Evolutionary conservation across 805 yeast genomes (phyloP).

Genomic region (Candida coquimbonensis): DNA sequence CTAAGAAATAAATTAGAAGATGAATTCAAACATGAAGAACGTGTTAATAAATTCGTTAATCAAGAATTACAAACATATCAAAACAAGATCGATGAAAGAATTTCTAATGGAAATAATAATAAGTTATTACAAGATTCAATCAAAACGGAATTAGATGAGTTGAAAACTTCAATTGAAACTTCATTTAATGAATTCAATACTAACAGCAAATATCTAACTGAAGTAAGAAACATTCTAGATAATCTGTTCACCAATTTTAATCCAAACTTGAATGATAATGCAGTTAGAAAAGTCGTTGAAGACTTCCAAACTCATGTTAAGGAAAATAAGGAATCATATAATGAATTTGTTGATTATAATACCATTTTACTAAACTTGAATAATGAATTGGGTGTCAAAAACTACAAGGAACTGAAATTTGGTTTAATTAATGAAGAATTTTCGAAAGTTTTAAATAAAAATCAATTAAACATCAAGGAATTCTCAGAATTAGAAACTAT

Average conservation of each 20-base stretch:
- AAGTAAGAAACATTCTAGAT: conserved; percentile 33
- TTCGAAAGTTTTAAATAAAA: conserved; percentile 5
- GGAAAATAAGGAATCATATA: conserved; percentile 6
- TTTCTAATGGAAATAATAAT: neutral
- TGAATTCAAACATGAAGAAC: conserved; percentile 15
- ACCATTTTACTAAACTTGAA: neutral
- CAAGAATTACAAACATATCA: conserved; percentile 6
- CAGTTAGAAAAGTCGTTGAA: conserved; percentile 68
- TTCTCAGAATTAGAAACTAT: conserved; percentile 34
- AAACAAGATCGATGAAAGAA: neutral
- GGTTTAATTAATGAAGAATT: conserved; percentile 4
- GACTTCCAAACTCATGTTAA: conserved; percentile 24
- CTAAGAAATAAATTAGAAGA: conserved; percentile 23
- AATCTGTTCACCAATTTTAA: conserved; percentile 56
- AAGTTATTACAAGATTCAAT: conserved; percentile 6
- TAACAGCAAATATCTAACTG: conserved; percentile 18
- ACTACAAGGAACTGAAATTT: neutral
- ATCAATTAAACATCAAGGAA: conserved; percentile 12
- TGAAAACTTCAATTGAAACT: conserved; percentile 11
- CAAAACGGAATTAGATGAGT: conserved; percentile 1
- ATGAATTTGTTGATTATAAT: neutral
- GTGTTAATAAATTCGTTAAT: conserved; percentile 4
- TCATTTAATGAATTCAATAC: conserved; percentile 17
- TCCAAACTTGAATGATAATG: conserved; percentile 79
- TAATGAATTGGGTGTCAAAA: neutral